Evolutionary conservation across 2,329 filamentous ascomycete species (phyloP), one percentile per base, ranked within the genome.

Genomic region (Fragosphaeria purpurea): DNA sequence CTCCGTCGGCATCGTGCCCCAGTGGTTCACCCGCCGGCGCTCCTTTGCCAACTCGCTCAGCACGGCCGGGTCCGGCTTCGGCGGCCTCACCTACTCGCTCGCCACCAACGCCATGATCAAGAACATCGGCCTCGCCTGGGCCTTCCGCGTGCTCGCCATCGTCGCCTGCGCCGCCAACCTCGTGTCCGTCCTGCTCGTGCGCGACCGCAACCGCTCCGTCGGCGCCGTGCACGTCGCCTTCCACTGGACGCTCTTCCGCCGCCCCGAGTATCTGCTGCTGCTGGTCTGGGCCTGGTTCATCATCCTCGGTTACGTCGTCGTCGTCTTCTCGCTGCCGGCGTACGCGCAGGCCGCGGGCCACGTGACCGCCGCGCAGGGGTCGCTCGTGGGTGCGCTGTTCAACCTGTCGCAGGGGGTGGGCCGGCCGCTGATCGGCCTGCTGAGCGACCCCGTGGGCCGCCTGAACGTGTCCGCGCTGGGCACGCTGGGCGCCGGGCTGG

Each of bases 321-420:
- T 89, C n/a, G 74, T 89, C 43, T 91, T 89, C 65, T 85, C 80
- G 9, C 68, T 90, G 44, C 81, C 86, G 11, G 86, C 83, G 62
- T 91, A 88, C 60, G 83, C 83, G 39, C 74, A 77, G 50, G 75
- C 74, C 5, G 77, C 89, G 42, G 86, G 86, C 1, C 74, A 89
- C 34, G 22, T 22, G 22, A 72, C 73, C 1, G 71, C 84, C 2
- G 72, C 76, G 5, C 80, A 90, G 60, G 86, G 83, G 6, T 81
- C 82, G 0, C 71, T 88, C 12, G 73, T 88, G 44, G 83, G 80
- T n/a, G 86, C 86, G 5, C 65, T 89, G 39, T 75, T 90, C 58
- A 90, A 88, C 62, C 61, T 80, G n/a, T 72, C 73, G 0, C 79
- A 82, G 61, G 84, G 75, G 2, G 54, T 89, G 9, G 86, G 86